Evolutionary conservation across 2,329 filamentous ascomycete species (phyloP).

Genomic region (Penicillium italicum): DNA sequence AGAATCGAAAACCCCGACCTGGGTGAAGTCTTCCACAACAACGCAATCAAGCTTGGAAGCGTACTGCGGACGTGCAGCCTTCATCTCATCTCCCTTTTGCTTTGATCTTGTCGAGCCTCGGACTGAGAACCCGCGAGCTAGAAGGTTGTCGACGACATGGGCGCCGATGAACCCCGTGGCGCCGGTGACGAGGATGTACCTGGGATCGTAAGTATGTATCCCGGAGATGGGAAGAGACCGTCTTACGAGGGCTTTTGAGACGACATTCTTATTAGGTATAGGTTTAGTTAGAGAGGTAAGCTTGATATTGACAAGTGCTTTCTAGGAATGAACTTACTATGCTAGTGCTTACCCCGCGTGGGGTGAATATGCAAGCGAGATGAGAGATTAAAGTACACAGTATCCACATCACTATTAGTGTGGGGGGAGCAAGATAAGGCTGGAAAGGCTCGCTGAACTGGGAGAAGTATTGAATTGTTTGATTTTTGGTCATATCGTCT

Average conservation of each 20-base stretch:
- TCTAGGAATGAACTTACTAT: not conserved
- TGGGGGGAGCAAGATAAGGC: not conserved
- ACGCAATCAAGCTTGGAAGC: slow-evolving; percentile 42
- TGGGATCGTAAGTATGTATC: not conserved
- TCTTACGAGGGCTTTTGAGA: slow-evolving; percentile 5
- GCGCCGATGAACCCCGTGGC: slow-evolving; percentile 31
- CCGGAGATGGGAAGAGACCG: rapidly evolving
- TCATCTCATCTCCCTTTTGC: slow-evolving; percentile 33
- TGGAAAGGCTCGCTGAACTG: not conserved
- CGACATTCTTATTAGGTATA: not conserved
- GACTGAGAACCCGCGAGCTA: slow-evolving; percentile 22
- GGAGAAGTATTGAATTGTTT: not conserved
- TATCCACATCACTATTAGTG: not conserved
- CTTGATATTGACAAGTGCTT: not conserved
- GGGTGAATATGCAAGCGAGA: not conserved
- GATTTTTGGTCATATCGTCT: not conserved
- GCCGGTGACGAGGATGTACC: slow-evolving; percentile 26
- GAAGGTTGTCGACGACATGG: slow-evolving; percentile 27
- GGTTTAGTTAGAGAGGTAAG: not conserved
- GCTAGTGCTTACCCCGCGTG: not conserved
- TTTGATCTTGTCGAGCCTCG: slow-evolving; percentile 24
- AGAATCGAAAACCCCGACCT: slow-evolving; percentile 36
- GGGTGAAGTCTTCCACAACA: slow-evolving; percentile 43
- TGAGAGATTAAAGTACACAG: not conserved
- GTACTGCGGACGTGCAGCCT: slow-evolving; percentile 38